These are phyloP conservation scores for Candida freyschussii DNA, from an alignment of 1,139 yeast genomes.

Conservation along the genomic window DNA sequence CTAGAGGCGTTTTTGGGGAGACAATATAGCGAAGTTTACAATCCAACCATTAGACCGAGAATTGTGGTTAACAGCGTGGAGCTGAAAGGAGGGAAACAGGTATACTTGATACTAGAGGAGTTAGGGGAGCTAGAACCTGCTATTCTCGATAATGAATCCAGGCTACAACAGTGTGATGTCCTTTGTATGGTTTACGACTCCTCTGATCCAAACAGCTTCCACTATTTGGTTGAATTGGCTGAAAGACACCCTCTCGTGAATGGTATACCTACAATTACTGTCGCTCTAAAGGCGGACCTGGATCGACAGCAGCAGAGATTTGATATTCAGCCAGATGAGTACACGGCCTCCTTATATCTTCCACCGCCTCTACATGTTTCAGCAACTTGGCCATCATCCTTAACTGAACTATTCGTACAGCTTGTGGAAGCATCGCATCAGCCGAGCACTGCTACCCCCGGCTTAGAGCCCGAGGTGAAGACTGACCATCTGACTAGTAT, in stretches of 20 bases:
- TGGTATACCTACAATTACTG: slow-evolving; percentile 78
- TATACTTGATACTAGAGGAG: slow-evolving; percentile 85
- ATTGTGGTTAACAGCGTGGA: slow-evolving; percentile 93
- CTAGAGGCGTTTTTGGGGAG: slow-evolving; percentile 78
- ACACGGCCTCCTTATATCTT: slow-evolving; percentile 46
- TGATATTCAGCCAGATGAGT: slow-evolving; percentile 81
- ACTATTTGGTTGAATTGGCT: slow-evolving; percentile 67
- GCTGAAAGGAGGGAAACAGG: slow-evolving; percentile 90
- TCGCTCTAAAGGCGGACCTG: slow-evolving; percentile 88
- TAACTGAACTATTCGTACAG: slow-evolving; percentile 80
- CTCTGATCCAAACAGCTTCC: slow-evolving; percentile 92
- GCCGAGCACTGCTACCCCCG: slow-evolving; percentile 79
- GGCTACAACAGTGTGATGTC: slow-evolving; percentile 85
- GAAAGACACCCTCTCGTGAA: slow-evolving; percentile 54
- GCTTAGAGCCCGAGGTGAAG: slow-evolving; percentile 65
- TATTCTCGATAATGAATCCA: slow-evolving; percentile 62
- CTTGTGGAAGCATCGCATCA: slow-evolving; percentile 82
- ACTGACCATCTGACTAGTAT: slow-evolving; percentile 37
- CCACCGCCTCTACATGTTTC: slow-evolving; percentile 84
- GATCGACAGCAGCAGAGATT: slow-evolving; percentile 93
- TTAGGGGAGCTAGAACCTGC: slow-evolving; percentile 85
- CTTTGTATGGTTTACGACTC: slow-evolving; percentile 88
- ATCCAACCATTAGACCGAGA: slow-evolving; percentile 78
- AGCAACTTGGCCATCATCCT: slow-evolving; percentile 81
- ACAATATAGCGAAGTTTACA: slow-evolving; percentile 62